Evolutionary conservation across 352 stramenopile genomes (phyloP).

Genomic region (Globisporangium spinosum): DNA sequence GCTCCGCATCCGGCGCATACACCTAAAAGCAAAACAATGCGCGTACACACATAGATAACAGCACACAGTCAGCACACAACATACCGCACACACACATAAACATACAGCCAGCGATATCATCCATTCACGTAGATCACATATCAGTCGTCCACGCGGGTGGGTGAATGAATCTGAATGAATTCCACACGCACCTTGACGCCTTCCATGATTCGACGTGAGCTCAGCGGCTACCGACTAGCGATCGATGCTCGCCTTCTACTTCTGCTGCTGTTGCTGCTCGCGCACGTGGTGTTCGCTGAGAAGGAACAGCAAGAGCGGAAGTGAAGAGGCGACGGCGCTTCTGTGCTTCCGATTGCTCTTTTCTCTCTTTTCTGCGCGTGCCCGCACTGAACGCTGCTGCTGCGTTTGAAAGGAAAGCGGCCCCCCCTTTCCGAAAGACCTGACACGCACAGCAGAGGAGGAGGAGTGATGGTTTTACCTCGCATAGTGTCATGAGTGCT

Average conservation of each 20-base stretch:
- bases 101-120: not conserved
- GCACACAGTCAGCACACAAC: not conserved
- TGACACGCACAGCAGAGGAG: not conserved
- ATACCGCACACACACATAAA: not conserved
- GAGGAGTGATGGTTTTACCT: conserved; percentile 1
- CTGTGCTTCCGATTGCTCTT: not conserved
- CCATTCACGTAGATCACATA: not conserved
- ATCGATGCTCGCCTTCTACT: not conserved
- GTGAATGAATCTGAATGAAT: not conserved
- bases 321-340: not conserved
- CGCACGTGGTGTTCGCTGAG: not conserved
- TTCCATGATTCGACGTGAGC: conserved; percentile 31
- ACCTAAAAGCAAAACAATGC: conserved; percentile 37
- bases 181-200: conserved; percentile 46
- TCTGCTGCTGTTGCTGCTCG: not conserved
- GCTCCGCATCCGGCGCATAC: conserved; percentile 66
- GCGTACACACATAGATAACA: not conserved
- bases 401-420: not conserved
- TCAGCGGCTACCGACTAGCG: not conserved
- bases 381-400: conserved; percentile 1
- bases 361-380: conserved; percentile 5
- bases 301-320: not conserved
- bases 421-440: not conserved
- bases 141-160: not conserved
- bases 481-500: not conserved